Evolutionary conservation across 495 filamentous ascomycete species (phyloP).

Genomic region (Annulohypoxylon bovei): DNA sequence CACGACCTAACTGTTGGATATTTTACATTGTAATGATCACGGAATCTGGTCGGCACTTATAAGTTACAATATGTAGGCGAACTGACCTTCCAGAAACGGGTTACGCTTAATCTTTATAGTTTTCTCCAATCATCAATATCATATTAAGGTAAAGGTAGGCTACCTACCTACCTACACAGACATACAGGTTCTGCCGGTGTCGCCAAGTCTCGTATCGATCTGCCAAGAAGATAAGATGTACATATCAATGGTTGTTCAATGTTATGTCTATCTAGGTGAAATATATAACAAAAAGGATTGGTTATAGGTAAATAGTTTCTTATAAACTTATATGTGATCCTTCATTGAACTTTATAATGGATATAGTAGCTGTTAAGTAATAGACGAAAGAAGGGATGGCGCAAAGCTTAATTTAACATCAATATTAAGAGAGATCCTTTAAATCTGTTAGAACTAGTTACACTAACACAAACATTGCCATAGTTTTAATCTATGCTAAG

Average conservation of each 20-base stretch:
- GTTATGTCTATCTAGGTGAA: no score
- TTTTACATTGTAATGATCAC: not conserved
- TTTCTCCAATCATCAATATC: constrained; percentile 14
- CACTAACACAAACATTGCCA: no score
- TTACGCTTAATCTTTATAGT: constrained; percentile 7
- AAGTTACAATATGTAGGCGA: not conserved
- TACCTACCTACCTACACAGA: constrained; percentile 6
- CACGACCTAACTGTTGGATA: not conserved
- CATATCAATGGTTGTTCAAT: not conserved
- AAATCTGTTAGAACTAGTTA: not conserved
- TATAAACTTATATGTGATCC: not conserved
- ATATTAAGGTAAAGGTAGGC: not conserved
- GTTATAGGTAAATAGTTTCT: not conserved
- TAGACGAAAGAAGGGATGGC: not conserved
- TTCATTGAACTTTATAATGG: not conserved
- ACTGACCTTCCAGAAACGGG: constrained; percentile 30
- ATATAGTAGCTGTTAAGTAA: not conserved
- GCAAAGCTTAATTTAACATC: not conserved
- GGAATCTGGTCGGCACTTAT: not conserved
- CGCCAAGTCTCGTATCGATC: constrained; percentile 34
- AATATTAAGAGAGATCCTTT: not conserved
- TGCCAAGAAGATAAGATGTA: constrained; percentile 17
- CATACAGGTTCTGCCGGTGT: not conserved
- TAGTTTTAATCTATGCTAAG: not conserved
- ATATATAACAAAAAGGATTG: not conserved